Evolutionary conservation across 768 basidiomycete genomes (phyloP).

Genomic region (Boletus fagicola): DNA sequence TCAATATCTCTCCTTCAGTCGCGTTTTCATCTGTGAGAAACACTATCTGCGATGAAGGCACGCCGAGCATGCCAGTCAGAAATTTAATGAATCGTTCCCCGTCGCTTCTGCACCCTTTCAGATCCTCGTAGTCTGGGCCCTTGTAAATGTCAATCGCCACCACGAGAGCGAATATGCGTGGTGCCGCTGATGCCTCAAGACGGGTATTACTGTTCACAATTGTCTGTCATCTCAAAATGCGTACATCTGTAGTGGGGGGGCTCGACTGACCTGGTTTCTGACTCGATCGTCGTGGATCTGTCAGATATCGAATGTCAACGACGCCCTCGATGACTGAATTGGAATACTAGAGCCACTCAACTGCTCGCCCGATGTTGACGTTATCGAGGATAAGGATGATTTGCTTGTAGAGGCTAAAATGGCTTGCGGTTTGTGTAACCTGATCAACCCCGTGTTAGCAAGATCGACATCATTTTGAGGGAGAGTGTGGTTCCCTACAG

Average conservation of each 20-base stretch:
- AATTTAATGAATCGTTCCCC: slow-evolving; percentile 13
- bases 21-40: slow-evolving; percentile 18
- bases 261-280: slow-evolving; percentile 6
- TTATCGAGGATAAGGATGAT: not conserved
- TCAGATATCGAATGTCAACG: not conserved
- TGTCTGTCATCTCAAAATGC: not conserved
- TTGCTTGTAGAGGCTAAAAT: not conserved
- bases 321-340: not conserved
- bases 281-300: slow-evolving; percentile 6
- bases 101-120: slow-evolving; percentile 21
- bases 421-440: not conserved
- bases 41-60: slow-evolving; percentile 10
- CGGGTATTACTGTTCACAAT: not conserved
- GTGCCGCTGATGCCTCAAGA: not conserved
- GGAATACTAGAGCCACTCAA: slow-evolving; percentile 7
- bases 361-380: slow-evolving; percentile 5
- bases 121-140: accelerated
- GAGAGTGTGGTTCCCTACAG: not conserved
- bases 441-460: not conserved
- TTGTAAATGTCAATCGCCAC: slow-evolving; percentile 17
- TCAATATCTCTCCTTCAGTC: slow-evolving; percentile 7
- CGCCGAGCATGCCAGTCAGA: slow-evolving; percentile 13
- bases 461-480: not conserved
- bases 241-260: too few relatives aligned
- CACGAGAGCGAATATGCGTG: slow-evolving; percentile 21